phyloP scores from a whole-genome alignment of 345 rosid species.

The Psidium friedrichsthalianum region DNA sequence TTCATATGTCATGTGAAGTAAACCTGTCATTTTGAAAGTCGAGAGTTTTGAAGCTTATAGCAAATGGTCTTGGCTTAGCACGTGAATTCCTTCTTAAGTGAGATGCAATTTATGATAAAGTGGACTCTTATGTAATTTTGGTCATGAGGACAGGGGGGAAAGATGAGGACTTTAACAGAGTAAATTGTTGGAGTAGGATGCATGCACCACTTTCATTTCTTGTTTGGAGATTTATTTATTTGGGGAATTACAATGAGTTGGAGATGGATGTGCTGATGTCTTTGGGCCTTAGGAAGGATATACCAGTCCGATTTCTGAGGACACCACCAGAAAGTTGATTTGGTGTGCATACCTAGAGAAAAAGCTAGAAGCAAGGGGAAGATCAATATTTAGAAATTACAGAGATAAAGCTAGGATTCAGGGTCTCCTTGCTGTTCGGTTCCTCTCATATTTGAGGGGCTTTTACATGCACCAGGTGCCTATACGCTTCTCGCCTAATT shows the following conservation, averaged over 20 bases:
- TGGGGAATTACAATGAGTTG: background rate
- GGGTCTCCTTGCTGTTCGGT: background rate
- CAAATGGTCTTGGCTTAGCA: background rate
- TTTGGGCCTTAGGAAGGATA: background rate
- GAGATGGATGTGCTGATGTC: background rate
- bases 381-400: background rate
- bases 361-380: background rate
- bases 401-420: background rate
- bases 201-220: background rate
- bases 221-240: background rate
- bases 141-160: background rate
- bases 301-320: background rate
- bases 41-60: background rate
- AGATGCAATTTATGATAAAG: background rate
- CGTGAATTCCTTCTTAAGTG: background rate
- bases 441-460: background rate
- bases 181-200: background rate
- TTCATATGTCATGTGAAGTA: background rate
- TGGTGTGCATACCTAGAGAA: background rate
- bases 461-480: background rate
- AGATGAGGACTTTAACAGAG: background rate
- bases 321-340: background rate
- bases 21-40: background rate
- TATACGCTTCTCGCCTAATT: background rate
- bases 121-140: background rate